Conservation (phyloP, 1,284 basidiomycete species). For the Xanthoconium separans region DNA sequence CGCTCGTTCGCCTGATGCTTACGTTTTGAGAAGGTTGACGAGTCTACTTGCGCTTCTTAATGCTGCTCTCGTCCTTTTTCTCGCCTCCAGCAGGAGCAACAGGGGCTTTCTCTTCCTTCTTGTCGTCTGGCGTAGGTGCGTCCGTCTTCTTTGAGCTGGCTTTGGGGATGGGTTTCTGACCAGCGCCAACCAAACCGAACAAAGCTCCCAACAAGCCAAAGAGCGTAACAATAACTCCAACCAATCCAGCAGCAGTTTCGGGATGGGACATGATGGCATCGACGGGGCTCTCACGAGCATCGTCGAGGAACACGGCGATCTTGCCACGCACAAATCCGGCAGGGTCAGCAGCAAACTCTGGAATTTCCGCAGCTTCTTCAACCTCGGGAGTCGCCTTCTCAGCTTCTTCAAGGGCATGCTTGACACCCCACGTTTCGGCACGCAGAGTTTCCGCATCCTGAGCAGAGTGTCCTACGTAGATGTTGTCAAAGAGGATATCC, state of each 20-base stretch:
- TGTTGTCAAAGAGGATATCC: constrained; percentile 94
- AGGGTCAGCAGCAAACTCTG: constrained; percentile 71
- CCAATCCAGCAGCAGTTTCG: constrained; percentile 78
- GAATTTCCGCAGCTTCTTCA: constrained; percentile 48
- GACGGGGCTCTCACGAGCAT: constrained; percentile 71
- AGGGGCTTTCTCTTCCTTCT: constrained; percentile 61
- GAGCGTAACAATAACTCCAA: constrained; percentile 70
- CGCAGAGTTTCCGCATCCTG: constrained; percentile 82
- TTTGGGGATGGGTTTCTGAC: constrained; percentile 70
- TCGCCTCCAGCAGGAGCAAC: constrained; percentile 67
- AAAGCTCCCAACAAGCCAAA: constrained; percentile 82
- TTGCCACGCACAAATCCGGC: constrained; percentile 77
- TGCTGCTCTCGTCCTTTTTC: constrained; percentile 47
- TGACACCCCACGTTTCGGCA: constrained; percentile 82
- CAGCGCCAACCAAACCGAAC: constrained; percentile 73
- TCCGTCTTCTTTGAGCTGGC: constrained; percentile 72
- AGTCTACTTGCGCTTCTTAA: constrained; percentile 35
- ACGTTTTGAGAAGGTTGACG: constrained; percentile 4
- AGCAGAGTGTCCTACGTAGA: constrained; percentile 88
- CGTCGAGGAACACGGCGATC: constrained; percentile 71
- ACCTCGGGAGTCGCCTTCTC: constrained; percentile 43
- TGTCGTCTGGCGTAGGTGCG: constrained; percentile 58
- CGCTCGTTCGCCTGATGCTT: constrained; percentile 1
- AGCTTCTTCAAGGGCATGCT: constrained; percentile 66
- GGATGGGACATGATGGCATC: constrained; percentile 79